Evolutionary conservation across 2,329 filamentous ascomycete species (phyloP).

Genomic region (Fusarium sororula): DNA sequence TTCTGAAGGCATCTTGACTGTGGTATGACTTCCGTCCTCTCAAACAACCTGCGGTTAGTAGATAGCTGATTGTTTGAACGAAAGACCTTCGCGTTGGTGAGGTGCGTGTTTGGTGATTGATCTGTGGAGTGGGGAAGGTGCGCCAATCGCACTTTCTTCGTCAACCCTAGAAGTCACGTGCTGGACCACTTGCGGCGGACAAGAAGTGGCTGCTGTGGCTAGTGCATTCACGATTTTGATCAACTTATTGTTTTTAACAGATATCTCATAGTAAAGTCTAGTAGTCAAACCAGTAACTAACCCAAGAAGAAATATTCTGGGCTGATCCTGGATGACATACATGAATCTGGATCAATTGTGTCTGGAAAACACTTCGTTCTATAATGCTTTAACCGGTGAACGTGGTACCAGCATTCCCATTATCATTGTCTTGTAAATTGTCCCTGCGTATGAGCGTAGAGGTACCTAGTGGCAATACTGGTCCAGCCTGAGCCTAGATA

Average conservation of each 20-base stretch:
- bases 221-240: too few relatives aligned
- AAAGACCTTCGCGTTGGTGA: slow-evolving; percentile 56
- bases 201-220: neutral
- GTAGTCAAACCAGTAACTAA: neutral
- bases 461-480: neutral
- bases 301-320: neutral
- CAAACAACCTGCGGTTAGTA: slow-evolving; percentile 56
- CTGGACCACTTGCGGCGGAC: too few relatives aligned
- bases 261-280: neutral
- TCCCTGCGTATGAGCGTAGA: neutral
- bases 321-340: neutral
- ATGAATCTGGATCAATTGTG: neutral
- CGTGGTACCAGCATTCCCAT: too few relatives aligned
- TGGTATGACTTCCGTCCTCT: slow-evolving; percentile 57
- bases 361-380: neutral
- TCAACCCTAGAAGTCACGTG: slow-evolving; percentile 51
- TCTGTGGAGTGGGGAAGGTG: slow-evolving; percentile 51
- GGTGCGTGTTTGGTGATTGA: slow-evolving; percentile 53
- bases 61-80: slow-evolving; percentile 55
- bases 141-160: slow-evolving; percentile 24
- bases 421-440: neutral
- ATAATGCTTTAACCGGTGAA: neutral
- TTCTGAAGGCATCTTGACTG: slow-evolving; percentile 87
- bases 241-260: neutral
- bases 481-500: neutral